A percentile compares a stretch with the other conserved stretches of the same genome.
phyloP scores from a whole-genome alignment of 225 moss, liverwort and hornwort genomes.

The Sphagnum contortum region DNA sequence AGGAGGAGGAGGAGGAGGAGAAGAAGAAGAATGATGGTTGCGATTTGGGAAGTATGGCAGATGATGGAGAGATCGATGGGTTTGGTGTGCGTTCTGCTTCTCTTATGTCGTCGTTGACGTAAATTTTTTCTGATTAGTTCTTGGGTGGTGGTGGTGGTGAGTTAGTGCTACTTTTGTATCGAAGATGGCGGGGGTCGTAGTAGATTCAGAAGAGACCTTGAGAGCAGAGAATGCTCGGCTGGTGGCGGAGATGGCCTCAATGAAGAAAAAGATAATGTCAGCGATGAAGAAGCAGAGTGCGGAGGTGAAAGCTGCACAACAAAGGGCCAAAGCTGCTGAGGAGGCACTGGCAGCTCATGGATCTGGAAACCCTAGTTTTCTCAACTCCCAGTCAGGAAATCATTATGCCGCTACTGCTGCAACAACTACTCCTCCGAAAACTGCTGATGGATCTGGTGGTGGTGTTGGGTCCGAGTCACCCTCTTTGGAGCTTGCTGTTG shows the following conservation, averaged over 20 bases:
- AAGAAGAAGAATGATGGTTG: too few species aligned
- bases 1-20: too few species aligned
- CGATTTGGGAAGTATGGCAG: too few species aligned
- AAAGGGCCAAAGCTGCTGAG: slow-evolving; percentile 76
- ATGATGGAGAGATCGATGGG: too few species aligned
- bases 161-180: too few species aligned
- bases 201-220: slow-evolving; percentile 32
- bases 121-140: too few species aligned
- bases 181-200: slow-evolving; percentile 25
- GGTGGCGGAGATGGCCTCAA: slow-evolving; percentile 58
- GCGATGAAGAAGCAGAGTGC: slow-evolving; percentile 80
- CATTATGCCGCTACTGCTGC: slow-evolving; percentile 15
- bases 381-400: slow-evolving; percentile 20
- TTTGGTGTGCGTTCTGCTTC: too few species aligned
- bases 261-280: slow-evolving; percentile 83
- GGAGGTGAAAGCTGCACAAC: slow-evolving; percentile 70
- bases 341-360: slow-evolving; percentile 48
- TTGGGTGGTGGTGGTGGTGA: too few species aligned
- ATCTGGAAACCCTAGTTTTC: slow-evolving; percentile 19
- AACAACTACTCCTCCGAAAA: background rate
- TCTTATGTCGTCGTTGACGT: too few species aligned
- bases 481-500: slow-evolving; percentile 8
- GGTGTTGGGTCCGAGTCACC: slow-evolving; percentile 17
- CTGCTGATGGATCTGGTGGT: too few species aligned
- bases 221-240: slow-evolving; percentile 73